Base-by-base conservation (phyloP, 768 basidiomycete species). In the Sporobolomyces pararoseus region DNA sequence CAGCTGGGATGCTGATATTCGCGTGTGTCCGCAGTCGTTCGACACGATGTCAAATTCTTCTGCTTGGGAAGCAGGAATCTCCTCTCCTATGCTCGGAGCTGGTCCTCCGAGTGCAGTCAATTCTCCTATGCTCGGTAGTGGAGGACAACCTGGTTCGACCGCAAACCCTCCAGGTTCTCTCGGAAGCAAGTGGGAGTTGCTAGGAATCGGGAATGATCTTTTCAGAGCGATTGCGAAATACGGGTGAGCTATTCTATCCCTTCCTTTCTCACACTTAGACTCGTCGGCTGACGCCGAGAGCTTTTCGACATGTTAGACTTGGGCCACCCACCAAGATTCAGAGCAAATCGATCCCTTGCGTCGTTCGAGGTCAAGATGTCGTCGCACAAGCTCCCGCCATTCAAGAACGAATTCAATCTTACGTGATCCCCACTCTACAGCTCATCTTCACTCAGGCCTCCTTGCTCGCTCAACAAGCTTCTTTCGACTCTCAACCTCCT, bases 311-410 rank as follows among this genome's bases (percentile, higher is more conserved):
- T n/a, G n/a, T n/a, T 67, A 68, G 59, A 49, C 88, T 98, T 71
- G 94, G 95, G 1, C 96, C 96, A 2, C 96, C 96, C 9, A 97
- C 97, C 80, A 99, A 99, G 83, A 96, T 99, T 74, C 96, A 98
- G 80, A 92, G 95, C 78, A 86, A 95, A 55, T 94, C 96, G 52
- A 82, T 99, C 58, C 96, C 96, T 10, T 97, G 97, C 82, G 86
- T 99, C 68, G 84, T 98, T 39, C 86, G 89, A 60, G 68, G 92
- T 12, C 86, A 91, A 44, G 96, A 99, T 76, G 97, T 98, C 77
- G 98, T 99, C 76, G 94, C 95, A 13, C 96, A 99, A 80, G 96
- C 95, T 14, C 96, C 96, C 54, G 94, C 96, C 1, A 98, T 96
- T 0, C 95, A 97, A 79, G 96, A 99, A 79, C 85, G 96, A 53